Percentiles rank a stretch among this genome's conserved stretches.
Conservation (phyloP, 2,329 filamentous ascomycete genomes). For the Mycosphaerella sp. region DNA sequence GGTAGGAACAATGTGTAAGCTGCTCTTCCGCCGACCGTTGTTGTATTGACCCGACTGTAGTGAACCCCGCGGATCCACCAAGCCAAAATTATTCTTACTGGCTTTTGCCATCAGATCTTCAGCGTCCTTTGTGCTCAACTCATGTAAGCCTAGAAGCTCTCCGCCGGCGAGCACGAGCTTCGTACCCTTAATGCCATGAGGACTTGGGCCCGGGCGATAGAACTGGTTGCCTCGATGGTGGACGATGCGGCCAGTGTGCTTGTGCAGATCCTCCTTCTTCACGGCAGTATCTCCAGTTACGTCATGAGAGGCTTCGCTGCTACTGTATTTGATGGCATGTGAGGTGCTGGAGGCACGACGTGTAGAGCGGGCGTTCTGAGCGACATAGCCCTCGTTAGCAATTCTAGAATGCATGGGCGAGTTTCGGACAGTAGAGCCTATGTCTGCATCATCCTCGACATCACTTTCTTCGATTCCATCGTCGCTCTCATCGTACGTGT, state of each 20-base stretch:
- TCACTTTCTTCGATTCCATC: constrained; percentile 14
- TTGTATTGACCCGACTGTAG: neutral
- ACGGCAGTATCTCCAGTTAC: constrained; percentile 14
- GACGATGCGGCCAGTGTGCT: constrained; percentile 24
- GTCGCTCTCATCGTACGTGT: constrained; percentile 15
- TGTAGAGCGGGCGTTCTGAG: constrained; percentile 1
- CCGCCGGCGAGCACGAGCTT: constrained; percentile 16
- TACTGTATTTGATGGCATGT: constrained; percentile 14
- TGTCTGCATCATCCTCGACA: constrained; percentile 10
- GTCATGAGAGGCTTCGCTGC: constrained; percentile 13
- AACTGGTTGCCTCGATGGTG: constrained; percentile 31
- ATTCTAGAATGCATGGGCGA: no score
- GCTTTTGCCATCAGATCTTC: constrained; percentile 5
- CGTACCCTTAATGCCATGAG: constrained; percentile 21
- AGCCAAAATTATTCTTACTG: constrained; percentile 1
- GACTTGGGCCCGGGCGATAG: constrained; percentile 29
- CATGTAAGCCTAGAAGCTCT: constrained; percentile 5
- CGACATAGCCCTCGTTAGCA: constrained; percentile 22
- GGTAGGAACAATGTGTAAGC: constrained; percentile 6
- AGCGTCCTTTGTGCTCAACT: constrained; percentile 3
- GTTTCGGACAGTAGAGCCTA: neutral
- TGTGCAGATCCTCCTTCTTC: constrained; percentile 20
- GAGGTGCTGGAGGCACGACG: constrained; percentile 17
- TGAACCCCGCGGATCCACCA: constrained; percentile 4
- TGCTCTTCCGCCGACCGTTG: constrained; percentile 15